phyloP scores from a whole-genome alignment of 2,329 filamentous ascomycete genomes.

The Alternaria ventricosa region DNA sequence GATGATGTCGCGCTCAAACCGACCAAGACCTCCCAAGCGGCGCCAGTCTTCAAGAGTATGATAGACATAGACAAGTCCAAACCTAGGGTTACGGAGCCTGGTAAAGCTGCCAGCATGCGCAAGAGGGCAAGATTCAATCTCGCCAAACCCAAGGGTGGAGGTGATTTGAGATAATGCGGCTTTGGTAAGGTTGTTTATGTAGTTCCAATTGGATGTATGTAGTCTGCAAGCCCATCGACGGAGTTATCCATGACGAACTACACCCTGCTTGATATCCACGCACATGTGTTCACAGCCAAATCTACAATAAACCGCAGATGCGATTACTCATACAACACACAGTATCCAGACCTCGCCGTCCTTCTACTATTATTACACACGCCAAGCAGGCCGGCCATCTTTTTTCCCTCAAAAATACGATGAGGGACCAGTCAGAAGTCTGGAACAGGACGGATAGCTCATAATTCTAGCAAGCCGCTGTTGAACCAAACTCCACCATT shows the following conservation, averaged over 20 bases:
- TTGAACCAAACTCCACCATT: neutral
- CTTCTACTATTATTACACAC: neutral
- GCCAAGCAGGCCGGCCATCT: neutral
- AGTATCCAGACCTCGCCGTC: neutral
- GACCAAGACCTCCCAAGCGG: neutral
- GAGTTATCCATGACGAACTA: neutral
- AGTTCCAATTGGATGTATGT: neutral
- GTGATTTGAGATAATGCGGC: neutral
- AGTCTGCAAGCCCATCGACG: neutral
- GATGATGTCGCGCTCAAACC: neutral
- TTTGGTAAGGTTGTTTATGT: neutral
- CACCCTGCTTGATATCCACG: neutral
- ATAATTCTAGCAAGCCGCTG: neutral
- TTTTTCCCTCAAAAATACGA: neutral
- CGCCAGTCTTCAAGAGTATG: conserved; percentile 4
- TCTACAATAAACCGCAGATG: neutral
- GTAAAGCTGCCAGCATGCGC: neutral
- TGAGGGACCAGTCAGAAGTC: neutral
- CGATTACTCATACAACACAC: neutral
- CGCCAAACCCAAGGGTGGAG: neutral
- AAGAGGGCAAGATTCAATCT: neutral
- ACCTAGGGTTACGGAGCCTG: neutral
- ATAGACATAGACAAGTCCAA: neutral
- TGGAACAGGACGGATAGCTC: neutral
- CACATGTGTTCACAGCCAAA: neutral